Evolutionary conservation across 441 rosid species (phyloP).

Genomic region (Bruguiera hainesii): DNA sequence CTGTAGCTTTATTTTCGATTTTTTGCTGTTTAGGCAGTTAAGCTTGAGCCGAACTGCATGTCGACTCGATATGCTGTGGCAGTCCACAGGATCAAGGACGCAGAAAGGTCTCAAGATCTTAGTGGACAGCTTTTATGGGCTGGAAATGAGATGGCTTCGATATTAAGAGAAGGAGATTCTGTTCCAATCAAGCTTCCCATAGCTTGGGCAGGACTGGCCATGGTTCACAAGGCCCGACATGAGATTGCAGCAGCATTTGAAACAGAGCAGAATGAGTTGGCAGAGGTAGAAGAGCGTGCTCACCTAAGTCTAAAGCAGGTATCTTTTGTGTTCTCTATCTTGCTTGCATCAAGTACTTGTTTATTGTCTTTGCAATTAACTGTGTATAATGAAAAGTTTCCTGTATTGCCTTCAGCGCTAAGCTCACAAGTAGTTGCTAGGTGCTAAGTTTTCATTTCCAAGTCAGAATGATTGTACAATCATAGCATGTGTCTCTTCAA

Average conservation of each 20-base stretch:
- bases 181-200: slow-evolving; percentile 64
- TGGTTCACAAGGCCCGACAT: slow-evolving; percentile 88
- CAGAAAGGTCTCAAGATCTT: slow-evolving; percentile 90
- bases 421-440: too few relatives aligned
- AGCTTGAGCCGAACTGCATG: slow-evolving; percentile 88
- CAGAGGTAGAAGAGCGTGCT: slow-evolving; percentile 75
- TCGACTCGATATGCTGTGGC: slow-evolving; percentile 91
- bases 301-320: slow-evolving; percentile 85
- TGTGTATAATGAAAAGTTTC: too few relatives aligned
- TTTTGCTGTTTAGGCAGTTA: slow-evolving; percentile 63
- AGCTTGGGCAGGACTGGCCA: slow-evolving; percentile 95
- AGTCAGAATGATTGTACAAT: too few relatives aligned
- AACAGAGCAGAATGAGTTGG: slow-evolving; percentile 50
- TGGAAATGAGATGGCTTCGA: slow-evolving; percentile 96
- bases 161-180: slow-evolving; percentile 85
- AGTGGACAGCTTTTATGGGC: slow-evolving; percentile 87
- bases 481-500: neutral
- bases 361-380: neutral
- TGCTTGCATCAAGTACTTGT: neutral
- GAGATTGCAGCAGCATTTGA: slow-evolving; percentile 86
- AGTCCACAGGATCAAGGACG: slow-evolving; percentile 83
- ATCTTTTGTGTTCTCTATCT: neutral
- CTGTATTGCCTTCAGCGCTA: too few relatives aligned
- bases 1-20: slow-evolving; percentile 5
- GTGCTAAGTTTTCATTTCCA: too few relatives aligned